Base-by-base conservation (phyloP, 2,329 filamentous ascomycete genomes). In the Geosmithia morbida region DNA sequence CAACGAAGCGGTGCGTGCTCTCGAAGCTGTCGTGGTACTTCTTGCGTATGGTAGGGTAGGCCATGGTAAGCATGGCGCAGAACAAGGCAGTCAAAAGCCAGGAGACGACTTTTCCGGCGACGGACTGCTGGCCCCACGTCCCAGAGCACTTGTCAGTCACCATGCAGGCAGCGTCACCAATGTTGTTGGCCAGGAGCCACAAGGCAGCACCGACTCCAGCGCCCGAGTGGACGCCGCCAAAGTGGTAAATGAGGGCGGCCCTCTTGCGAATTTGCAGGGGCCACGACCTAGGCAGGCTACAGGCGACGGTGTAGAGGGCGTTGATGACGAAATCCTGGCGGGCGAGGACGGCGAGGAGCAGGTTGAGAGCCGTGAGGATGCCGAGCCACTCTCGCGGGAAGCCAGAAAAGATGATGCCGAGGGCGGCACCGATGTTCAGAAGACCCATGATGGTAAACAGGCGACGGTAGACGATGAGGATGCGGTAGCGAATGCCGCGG, bases 21-120 rank as follows among this genome's bases (percentile, higher is more conserved):
- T 88, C 85, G 57, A 87, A 88, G 48, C 71, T 61, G 61, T 88
- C 75, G 65, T 88, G 84, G 51, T 72, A 68, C 44, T 68, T 72
- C 53, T 70, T 67, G 19, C 85, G 77, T 53, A 87, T 69, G 10
- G 61, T 59, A 2, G 85, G 84, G 58, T 81, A 73, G 2, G 85
- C 80, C 46, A 79, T 74, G 44, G 67, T 63, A 46, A 84, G 68
- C 56, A 87, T 81, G 40, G 66, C 56, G 48, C 75, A 55, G 53
- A 85, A 68, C 46, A 86, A 66, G 2, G 65, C 58, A 43, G 77
- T 66, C 41, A 85, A 69, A 41, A 79, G 56, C 56, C 75, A 81
- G 13, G 76, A 72, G 22, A 84, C 57, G 10, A 67, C 61, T 37
- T 72, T 72, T 37, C 60, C 58, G 17, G 66, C 60, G 39, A 67